Evolutionary conservation across 2,329 filamentous ascomycete genomes (phyloP).

Genomic region (Didymosphaeria variabile): DNA sequence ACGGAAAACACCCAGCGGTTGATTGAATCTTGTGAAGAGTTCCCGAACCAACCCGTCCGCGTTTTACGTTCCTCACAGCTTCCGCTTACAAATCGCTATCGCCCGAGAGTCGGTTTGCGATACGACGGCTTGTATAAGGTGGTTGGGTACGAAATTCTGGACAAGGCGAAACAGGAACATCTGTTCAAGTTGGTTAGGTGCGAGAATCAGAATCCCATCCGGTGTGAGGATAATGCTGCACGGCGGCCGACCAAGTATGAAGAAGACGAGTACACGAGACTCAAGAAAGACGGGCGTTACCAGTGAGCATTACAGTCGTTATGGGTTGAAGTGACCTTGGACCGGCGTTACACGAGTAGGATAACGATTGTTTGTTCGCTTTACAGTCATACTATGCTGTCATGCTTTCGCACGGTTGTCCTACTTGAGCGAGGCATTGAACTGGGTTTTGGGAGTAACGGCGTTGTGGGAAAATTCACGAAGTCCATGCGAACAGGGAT

Average conservation of each 20-base stretch:
- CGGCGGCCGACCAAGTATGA: constrained; percentile 54
- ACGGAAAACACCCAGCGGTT: constrained; percentile 55
- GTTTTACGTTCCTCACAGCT: constrained; percentile 60
- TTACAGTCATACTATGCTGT: not conserved
- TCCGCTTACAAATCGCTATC: constrained; percentile 47
- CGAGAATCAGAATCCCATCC: constrained; percentile 58
- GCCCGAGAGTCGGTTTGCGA: constrained; percentile 60
- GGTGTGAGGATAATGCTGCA: constrained; percentile 52
- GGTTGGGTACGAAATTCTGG: constrained; percentile 47
- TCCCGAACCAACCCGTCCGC: constrained; percentile 54
- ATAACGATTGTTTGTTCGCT: not conserved
- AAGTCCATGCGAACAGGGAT: no score
- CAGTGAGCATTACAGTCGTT: not conserved
- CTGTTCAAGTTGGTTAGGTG: constrained; percentile 59
- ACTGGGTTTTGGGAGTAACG: not conserved
- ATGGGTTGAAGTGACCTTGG: no score
- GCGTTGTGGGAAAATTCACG: not conserved
- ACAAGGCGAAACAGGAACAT: constrained; percentile 54
- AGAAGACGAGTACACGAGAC: constrained; percentile 28
- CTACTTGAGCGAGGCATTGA: not conserved
- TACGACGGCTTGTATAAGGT: constrained; percentile 68
- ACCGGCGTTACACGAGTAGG: not conserved
- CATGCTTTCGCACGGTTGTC: not conserved
- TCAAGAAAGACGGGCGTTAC: constrained; percentile 33
- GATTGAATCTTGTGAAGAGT: constrained; percentile 49